Conservation (phyloP, 169 alveolate genomes). For the Eimeria falciformis region DNA sequence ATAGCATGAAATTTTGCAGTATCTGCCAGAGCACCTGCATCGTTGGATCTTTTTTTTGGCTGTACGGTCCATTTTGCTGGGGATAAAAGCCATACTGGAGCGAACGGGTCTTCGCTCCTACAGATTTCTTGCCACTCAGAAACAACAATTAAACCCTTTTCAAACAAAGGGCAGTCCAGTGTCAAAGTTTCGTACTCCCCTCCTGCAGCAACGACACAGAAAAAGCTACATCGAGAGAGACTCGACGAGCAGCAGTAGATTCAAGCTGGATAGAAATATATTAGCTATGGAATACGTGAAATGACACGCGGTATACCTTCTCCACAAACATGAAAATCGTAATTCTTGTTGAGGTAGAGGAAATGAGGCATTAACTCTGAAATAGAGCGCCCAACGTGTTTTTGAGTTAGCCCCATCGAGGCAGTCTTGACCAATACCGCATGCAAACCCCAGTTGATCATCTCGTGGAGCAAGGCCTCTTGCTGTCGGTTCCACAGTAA, state of each 20-base stretch:
- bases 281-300: too few species aligned
- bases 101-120: slow-evolving; percentile 59
- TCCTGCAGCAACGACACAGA: slow-evolving; percentile 79
- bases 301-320: slow-evolving; percentile 87
- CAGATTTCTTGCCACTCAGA: slow-evolving; percentile 32
- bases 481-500: slow-evolving; percentile 71
- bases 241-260: too few species aligned
- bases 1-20: background rate
- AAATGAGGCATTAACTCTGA: slow-evolving; percentile 74
- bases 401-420: slow-evolving; percentile 91
- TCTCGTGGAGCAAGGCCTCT: slow-evolving; percentile 67
- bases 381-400: slow-evolving; percentile 93
- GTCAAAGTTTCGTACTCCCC: slow-evolving; percentile 99
- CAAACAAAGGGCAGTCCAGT: slow-evolving; percentile 79
- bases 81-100: slow-evolving; percentile 57
- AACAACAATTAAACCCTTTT: slow-evolving; percentile 7
- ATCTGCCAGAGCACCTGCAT: background rate
- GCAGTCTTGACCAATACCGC: slow-evolving; percentile 80
- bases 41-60: background rate
- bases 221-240: too few species aligned
- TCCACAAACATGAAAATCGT: slow-evolving; percentile 98
- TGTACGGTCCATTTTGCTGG: slow-evolving; percentile 34
- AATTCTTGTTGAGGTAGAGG: slow-evolving; percentile 82
- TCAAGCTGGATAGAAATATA: too few species aligned
- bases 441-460: slow-evolving; percentile 69